These are phyloP conservation scores for Spinacia oleracea DNA, from an alignment of 179 eudicot genomes.

Conservation along the genomic window DNA sequence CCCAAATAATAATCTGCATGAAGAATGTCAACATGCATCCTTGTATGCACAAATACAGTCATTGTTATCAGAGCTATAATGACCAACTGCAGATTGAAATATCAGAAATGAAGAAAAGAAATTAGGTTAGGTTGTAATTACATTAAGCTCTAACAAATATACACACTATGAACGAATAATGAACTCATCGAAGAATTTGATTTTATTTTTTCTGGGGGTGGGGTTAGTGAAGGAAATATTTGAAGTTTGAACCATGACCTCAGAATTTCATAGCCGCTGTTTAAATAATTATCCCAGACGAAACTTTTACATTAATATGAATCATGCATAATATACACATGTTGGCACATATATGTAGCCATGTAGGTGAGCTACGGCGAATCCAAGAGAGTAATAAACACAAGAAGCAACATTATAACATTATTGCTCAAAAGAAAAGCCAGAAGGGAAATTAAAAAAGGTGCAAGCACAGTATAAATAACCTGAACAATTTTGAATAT, in stretches of 20 bases:
- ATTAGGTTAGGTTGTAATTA: not conserved
- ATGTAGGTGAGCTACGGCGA: not conserved
- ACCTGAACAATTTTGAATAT: slow-evolving; percentile 75
- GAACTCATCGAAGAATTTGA: no score
- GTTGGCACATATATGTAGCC: not conserved
- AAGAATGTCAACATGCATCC: slow-evolving; percentile 58
- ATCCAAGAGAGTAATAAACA: not conserved
- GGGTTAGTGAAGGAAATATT: not conserved
- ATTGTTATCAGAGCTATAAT: slow-evolving; percentile 60
- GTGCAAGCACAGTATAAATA: not conserved
- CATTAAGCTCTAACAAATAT: slow-evolving; percentile 4
- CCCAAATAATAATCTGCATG: slow-evolving; percentile 79
- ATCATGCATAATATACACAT: not conserved
- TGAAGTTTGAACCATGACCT: not conserved
- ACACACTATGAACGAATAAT: not conserved
- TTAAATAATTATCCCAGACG: not conserved
- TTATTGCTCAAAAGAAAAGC: slow-evolving; percentile 1
- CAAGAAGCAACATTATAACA: not conserved
- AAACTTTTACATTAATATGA: not conserved
- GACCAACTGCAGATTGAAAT: slow-evolving; percentile 50
- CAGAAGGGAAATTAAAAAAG: not conserved
- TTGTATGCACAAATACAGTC: slow-evolving; percentile 68
- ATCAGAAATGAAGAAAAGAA: not conserved
- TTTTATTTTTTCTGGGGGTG: no score
- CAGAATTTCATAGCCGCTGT: not conserved